Base-by-base conservation (phyloP, 805 yeast genomes). In the Candida anglica region DNA sequence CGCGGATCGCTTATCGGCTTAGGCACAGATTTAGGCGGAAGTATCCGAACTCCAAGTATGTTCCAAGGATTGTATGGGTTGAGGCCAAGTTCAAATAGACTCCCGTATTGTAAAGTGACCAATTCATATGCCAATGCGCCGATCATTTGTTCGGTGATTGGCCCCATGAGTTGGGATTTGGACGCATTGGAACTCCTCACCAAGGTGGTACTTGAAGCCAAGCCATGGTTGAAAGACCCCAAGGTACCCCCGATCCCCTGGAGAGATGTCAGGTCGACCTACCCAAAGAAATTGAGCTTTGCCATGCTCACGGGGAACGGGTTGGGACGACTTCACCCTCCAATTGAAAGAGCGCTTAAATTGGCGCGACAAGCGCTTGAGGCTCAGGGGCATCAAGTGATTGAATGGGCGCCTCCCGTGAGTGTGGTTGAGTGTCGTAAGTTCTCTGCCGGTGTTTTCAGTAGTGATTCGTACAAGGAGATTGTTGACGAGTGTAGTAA, bases 11-110 rank as follows among this genome's bases (percentile, higher is more conserved):
- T 28, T 4, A 8, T 42, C 14, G 64, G 63, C 15, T 38, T 59
- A n/a, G 66, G 66, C 10, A 53, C 71, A 34, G 79, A 73, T 36
- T 73, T 73, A 28, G 79, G 78, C 14, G 81, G 81, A 4, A 69
- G 76, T 3, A 73, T 75, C 27, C 63, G 81, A 19, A 53, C 60
- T 18, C 81, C 81, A 3, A 73, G 79, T 3, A 73, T 70, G 6
- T 73, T 71, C 50, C 55, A 65, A 28, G 79, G 80, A n/a, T 50
- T 66, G 27, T 73, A 68, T 57, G 64, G 76, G 18, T 48, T 76
- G 31, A 66, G 72, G 40, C 67, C 75, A 28, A 61, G 77, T 11
- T 58, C 66, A n/a, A 68, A 67, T 15, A 60, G 81, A 34, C 55
- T 75, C 34, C 73, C 81, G 8, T 29, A 34, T 15, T 16, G 16